phyloP scores from a whole-genome alignment of 2,329 filamentous ascomycete species.

The Ascochyta fabae region DNA sequence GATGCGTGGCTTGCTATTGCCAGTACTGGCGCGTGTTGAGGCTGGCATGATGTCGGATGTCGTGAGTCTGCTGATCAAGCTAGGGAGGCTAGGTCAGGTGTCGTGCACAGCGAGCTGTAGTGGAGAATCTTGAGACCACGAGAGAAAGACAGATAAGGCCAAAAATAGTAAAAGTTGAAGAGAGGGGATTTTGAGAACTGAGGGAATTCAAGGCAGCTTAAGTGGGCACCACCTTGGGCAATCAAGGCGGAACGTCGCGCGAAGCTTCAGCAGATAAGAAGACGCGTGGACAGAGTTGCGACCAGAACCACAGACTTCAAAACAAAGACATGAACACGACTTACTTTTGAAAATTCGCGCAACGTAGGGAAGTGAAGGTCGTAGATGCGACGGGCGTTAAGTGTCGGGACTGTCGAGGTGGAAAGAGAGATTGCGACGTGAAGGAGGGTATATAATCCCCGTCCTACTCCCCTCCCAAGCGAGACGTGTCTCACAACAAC shows the following conservation, averaged over 20 bases:
- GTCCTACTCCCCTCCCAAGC: constrained; percentile 4
- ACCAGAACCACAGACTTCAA: not conserved
- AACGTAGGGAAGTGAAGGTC: not conserved
- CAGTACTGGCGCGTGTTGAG: constrained; percentile 18
- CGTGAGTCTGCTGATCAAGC: not conserved
- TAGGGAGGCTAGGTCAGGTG: constrained; percentile 1
- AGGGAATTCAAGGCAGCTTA: not conserved
- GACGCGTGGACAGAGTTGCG: not conserved
- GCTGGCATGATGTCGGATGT: constrained; percentile 6
- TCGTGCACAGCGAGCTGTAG: not conserved
- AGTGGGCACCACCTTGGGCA: not conserved
- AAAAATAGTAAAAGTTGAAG: not conserved
- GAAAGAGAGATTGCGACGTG: constrained; percentile 8
- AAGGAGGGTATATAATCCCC: constrained; percentile 7
- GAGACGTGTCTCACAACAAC: constrained; percentile 19
- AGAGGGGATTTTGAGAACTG: not conserved
- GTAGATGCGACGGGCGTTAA: not conserved
- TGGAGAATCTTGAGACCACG: not conserved
- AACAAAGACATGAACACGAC: not conserved
- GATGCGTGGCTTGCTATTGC: constrained; percentile 58
- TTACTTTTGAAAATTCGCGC: not conserved
- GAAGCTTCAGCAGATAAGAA: not conserved
- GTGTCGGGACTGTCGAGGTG: not conserved
- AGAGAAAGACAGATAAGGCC: not conserved
- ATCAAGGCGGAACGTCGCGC: not conserved